Conservation (phyloP, 2,329 filamentous ascomycete genomes). For the Escovopsis sp. region DNA sequence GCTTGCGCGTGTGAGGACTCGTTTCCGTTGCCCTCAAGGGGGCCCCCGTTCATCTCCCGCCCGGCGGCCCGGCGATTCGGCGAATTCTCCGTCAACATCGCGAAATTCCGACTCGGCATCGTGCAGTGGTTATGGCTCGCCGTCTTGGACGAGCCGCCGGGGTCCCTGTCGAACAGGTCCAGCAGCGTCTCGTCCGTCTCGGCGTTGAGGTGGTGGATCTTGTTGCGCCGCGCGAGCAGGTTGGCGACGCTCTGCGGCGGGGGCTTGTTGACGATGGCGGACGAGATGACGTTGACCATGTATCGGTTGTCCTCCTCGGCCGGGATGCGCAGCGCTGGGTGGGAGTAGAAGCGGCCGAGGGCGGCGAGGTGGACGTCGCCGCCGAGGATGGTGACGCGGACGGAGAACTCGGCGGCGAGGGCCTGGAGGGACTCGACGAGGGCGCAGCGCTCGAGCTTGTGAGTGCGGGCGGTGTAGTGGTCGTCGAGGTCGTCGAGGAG, state of each 20-base stretch:
- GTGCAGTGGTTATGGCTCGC: conserved; percentile 66
- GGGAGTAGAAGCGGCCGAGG: conserved; percentile 87
- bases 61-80: conserved; percentile 26
- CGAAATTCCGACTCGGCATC: conserved; percentile 88
- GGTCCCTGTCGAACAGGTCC: conserved; percentile 81
- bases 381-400: conserved; percentile 81
- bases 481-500: conserved; percentile 87
- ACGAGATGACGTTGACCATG: conserved; percentile 89
- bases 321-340: conserved; percentile 60
- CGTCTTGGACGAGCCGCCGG: conserved; percentile 61
- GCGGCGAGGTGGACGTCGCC: conserved; percentile 90
- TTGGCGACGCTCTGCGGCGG: conserved; percentile 80
- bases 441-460: conserved; percentile 73
- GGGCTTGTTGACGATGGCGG: conserved; percentile 90
- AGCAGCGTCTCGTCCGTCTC: conserved; percentile 88
- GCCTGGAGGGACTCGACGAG: conserved; percentile 71
- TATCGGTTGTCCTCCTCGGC: conserved; percentile 79
- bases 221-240: conserved; percentile 80
- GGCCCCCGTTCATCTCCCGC: conserved; percentile 10
- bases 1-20: too few species aligned
- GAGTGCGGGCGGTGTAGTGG: conserved; percentile 83
- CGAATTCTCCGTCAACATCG: conserved; percentile 78
- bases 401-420: conserved; percentile 70
- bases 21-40: conserved; percentile 8
- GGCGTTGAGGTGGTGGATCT: conserved; percentile 50